A percentile compares a stretch with the other conserved stretches of the same genome.
These are phyloP conservation scores for Plasmodium fragile DNA, from an alignment of 169 alveolate species.

Conservation along the genomic window DNA sequence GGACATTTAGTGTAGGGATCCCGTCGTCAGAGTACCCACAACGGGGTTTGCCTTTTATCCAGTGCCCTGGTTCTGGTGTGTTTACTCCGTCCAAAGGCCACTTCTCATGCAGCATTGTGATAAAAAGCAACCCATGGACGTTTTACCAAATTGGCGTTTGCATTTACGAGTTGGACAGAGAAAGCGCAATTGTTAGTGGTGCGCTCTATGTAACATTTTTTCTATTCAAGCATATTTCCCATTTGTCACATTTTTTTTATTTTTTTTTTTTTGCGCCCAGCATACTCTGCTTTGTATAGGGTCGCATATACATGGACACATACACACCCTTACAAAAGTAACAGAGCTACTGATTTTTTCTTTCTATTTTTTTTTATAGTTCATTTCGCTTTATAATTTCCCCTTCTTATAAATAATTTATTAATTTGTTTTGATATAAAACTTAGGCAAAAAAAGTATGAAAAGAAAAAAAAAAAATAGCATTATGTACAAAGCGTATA, in stretches of 20 bases:
- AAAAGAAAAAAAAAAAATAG: background rate
- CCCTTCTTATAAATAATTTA: slow-evolving; percentile 2
- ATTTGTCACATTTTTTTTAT: background rate
- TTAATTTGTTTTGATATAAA: slow-evolving; percentile 25
- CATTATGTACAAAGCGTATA: background rate
- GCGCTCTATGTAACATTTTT: background rate
- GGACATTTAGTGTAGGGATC: slow-evolving; percentile 28
- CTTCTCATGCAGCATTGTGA: background rate
- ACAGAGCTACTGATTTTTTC: background rate
- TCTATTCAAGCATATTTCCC: background rate
- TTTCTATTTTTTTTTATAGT: background rate
- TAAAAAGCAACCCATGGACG: background rate
- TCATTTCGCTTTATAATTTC: background rate
- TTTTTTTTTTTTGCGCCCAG: background rate
- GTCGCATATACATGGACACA: background rate
- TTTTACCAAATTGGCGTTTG: background rate
- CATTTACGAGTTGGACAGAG: background rate
- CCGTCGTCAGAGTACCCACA: background rate
- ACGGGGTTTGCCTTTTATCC: background rate
- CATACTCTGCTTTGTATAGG: background rate
- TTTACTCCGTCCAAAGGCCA: background rate
- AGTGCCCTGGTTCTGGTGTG: background rate
- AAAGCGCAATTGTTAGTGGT: background rate
- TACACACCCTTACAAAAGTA: background rate
- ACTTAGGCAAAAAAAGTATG: background rate